Base-by-base conservation (phyloP, 2,329 filamentous ascomycete species). In the Cytospora chrysosperma region DNA sequence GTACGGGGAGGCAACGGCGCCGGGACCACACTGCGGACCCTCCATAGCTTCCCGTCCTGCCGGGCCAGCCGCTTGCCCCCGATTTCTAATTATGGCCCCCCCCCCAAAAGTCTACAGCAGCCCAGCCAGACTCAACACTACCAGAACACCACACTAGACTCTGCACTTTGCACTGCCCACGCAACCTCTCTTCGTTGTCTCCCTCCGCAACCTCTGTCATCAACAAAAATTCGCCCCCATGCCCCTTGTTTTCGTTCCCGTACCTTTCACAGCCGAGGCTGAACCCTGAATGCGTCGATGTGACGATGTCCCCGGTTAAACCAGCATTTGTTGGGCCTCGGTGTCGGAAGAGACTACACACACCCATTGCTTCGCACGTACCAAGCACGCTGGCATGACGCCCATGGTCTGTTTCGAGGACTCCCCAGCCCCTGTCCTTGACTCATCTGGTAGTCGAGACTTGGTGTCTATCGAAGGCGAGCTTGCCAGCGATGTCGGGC, bases 11-110 rank as follows among this genome's bases (percentile, higher is more conserved):
- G 37, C 37, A 6, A 7, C 12, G 21, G 2, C 21, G 47, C 30
- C 15, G 34, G 53, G 30, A 15, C 55, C 24, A 43, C 28, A n/a
- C 21, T 37, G 32, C 47, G 34, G 53, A 17, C 53, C 19, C 24
- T 37, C 32, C 21, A 21, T 56, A 26, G 28, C 26, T 26, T n/a
- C 37, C 28, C 53, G 40, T 27, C 10, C 19, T 34, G 52, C 52
- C 37, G 37, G 37, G 19, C 37, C 37, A 40, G 19, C 19, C 17
- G 17, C 37, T 19, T 40, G 17, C 15, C 37, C 17, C 59, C 59
- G 50, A 37, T 61, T 47, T 61, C 59, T 61, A 61, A 61, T 12
- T 55, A 53, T 61, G 59, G 51, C 59, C 59, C 51, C 51, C 59
- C 49, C 34, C 28, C 51, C n/a, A n/a, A n/a, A n/a, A 55, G 58